A percentile compares a stretch with the other conserved stretches of the same genome.
Conservation (phyloP, 2,329 filamentous ascomycete genomes). For the Penicillium sp. region DNA sequence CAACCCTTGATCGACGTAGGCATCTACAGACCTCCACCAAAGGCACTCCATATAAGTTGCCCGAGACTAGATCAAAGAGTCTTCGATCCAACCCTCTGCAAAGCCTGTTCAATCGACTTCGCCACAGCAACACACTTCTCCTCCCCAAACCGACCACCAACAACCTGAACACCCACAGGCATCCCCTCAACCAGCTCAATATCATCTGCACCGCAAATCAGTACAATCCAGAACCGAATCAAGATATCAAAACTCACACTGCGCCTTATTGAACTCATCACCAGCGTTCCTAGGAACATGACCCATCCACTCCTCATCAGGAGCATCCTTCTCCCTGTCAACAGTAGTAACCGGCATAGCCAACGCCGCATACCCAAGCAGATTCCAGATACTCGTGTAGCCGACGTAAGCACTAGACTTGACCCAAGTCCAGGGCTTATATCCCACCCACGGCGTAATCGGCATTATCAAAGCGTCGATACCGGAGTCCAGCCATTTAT, state of each 20-base stretch:
- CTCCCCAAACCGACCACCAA: conserved; percentile 34
- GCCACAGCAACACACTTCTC: conserved; percentile 35
- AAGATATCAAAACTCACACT: conserved; percentile 24
- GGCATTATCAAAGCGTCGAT: conserved; percentile 37
- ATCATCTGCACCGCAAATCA: conserved; percentile 25
- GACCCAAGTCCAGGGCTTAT: conserved; percentile 33
- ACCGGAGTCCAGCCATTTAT: conserved; percentile 28
- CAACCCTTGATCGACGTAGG: neutral
- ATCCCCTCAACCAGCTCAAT: conserved; percentile 32
- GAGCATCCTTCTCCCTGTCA: conserved; percentile 29
- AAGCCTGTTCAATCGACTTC: conserved; percentile 31
- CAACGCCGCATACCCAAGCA: conserved; percentile 34
- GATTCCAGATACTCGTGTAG: conserved; percentile 37
- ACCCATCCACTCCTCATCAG: conserved; percentile 29
- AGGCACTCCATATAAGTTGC: too few relatives aligned
- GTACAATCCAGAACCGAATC: rapidly evolving
- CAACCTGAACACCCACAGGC: conserved; percentile 36
- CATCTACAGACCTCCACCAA: neutral
- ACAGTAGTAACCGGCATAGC: conserved; percentile 32
- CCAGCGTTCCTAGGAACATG: conserved; percentile 32
- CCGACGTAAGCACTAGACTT: conserved; percentile 35
- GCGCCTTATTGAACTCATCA: conserved; percentile 34
- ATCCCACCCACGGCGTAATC: conserved; percentile 32
- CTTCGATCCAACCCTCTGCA: conserved; percentile 10
- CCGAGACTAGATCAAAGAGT: conserved; percentile 13